Evolutionary conservation across 306 rosid species (phyloP), one percentile per base, ranked within the genome.

Genomic region (Vicia sativa): DNA sequence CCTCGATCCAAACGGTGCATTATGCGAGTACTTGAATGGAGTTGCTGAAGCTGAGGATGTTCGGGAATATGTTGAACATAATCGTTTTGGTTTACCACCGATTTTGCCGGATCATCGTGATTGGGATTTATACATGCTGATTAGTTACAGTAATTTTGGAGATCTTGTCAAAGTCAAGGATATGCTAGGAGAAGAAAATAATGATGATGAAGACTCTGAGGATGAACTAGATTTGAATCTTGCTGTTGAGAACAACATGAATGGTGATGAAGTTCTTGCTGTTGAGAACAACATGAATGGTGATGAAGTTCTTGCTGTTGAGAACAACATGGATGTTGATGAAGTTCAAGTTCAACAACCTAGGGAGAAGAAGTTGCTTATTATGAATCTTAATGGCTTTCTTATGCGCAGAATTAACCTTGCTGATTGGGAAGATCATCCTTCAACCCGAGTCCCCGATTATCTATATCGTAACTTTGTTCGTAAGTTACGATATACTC

Each of bases 81-180:
- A 75, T 53, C 65, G 53, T 1, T 74, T 71, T 75, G 86, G 86
- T 0, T 11, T 9, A 15, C 62, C 74, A 16, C 2, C 12, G 16
- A 7, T 34, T 1, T 0, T 9, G 8, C 1, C 9, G 2, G 9
- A 7, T 6, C 38, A 34, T 34, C 38, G 38, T 7, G 38, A 34
- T 34, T 34, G 38, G 38, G 7, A 1, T 2, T 34, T 34, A 34
- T 34, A 6, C 38, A 34, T 34, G 38, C 9, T 34, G 6, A 7
- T 34, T 34, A 7, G 9, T 34, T 34, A 34, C 38, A 34, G 38
- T 34, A 34, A 2, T 34, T 34, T 5, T 34, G 38, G 38, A 34
- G 0, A 1, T 34, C 38, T 34, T 9, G 38, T 34, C 9, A 34
- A 34, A 34, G 9, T 34, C 38, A 34, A 7, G 38, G 38, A 34